Base-by-base conservation (phyloP, 2,329 filamentous ascomycete genomes). In the Raffaelea albimanens region DNA sequence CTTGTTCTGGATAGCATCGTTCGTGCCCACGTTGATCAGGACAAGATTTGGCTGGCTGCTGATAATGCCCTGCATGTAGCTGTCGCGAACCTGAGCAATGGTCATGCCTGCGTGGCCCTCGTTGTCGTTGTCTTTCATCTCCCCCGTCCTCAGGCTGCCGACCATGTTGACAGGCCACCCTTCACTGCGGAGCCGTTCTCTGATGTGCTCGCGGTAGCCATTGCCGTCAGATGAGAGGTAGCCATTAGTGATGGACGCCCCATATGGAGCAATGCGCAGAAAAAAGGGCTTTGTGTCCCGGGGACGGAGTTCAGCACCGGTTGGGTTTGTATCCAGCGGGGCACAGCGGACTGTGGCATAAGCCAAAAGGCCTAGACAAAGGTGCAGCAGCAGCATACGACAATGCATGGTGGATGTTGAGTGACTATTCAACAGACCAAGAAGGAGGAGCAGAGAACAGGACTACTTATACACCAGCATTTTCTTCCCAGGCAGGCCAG, bases 161-260 rank as follows among this genome's bases (percentile, higher is more conserved):
- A 53, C 51, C 42, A 49, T 46, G 40, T 44, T 46, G 25, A 53
- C 51, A 20, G 38, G 13, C 43, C 25, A 25, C 19, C 44, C 44
- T 19, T 36, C 20, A 10, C 9, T 25, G 3, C 38, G 19, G 4
- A 53, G 49, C 29, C 40, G 18, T 20, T 53, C 48, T 10, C 44
- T 44, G 5, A 53, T 44, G 19, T 47, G 23, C 29, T 51, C 49
- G 22, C 51, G 44, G 40, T 49, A 53, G 25, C 48, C 45, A 45
- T 53, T 45, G 38, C 49, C 49, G 43, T 62, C 59, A 1, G 62
- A 56, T 1, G 67, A 69, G 8, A 34, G 55, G 7, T 54, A 36
- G 43, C 68, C 68, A 41, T 54, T 63, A 14, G 66, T 69, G 49
- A 71, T 69, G 44, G 66, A 69, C 2, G 67, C 68, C 43, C 68